Evolutionary conservation across 2,329 filamentous ascomycete species (phyloP).

Genomic region (Tolypocladium endophyticum): DNA sequence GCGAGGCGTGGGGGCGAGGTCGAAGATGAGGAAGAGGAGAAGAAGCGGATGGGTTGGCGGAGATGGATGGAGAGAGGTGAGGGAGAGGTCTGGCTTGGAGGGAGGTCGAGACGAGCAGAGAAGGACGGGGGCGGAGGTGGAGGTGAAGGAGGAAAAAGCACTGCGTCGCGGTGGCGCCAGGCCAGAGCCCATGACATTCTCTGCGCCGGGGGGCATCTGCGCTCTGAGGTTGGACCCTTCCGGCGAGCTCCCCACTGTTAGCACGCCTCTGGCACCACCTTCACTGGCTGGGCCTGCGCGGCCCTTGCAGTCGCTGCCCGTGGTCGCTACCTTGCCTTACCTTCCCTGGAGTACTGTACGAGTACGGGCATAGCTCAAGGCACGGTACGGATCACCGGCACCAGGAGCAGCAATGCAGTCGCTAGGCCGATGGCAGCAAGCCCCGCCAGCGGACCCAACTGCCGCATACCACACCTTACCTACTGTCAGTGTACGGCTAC

Average conservation of each 20-base stretch:
- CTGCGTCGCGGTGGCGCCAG: constrained; percentile 4
- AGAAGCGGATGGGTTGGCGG: constrained; percentile 9
- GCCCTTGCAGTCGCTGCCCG: neutral
- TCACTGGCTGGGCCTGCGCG: neutral
- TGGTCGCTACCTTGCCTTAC: too few species aligned
- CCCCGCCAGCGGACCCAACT: neutral
- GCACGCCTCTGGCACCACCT: neutral
- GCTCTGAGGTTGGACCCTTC: neutral
- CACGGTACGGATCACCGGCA: too few species aligned
- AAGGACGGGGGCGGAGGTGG: constrained; percentile 13
- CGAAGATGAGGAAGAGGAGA: constrained; percentile 9
- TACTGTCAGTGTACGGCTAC: too few species aligned
- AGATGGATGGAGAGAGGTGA: constrained; percentile 10
- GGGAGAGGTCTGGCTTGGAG: constrained; percentile 10
- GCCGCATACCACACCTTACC: neutral
- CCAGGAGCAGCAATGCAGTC: neutral
- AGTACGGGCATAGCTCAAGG: too few species aligned
- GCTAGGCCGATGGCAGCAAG: neutral
- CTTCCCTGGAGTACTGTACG: neutral
- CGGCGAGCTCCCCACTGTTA: neutral
- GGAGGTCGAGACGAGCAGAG: constrained; percentile 1
- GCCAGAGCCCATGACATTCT: neutral
- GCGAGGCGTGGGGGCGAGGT: constrained; percentile 5
- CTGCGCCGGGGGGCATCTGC: neutral
- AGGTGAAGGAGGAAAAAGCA: constrained; percentile 10